A percentile compares a stretch with the other conserved stretches of the same genome.
Conservation (phyloP, 371 early-diverging fungal genomes). For the Mortierella sp. region DNA sequence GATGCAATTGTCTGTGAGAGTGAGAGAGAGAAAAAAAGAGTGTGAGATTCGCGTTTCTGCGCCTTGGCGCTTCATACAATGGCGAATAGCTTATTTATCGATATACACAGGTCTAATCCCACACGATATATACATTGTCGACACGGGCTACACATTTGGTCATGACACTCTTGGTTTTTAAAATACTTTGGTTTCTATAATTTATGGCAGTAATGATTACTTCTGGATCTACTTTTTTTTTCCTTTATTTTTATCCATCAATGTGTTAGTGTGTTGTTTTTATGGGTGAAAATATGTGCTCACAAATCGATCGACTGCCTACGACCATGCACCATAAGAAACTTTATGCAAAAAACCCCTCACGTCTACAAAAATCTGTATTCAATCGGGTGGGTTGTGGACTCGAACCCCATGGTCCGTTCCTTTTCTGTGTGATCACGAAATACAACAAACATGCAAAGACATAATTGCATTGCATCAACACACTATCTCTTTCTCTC, state of each 20-base stretch:
- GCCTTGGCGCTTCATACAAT: conserved; percentile 19
- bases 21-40: neutral
- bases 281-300: neutral
- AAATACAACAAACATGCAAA: conserved; percentile 16
- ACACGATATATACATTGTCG: no score
- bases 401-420: conserved; percentile 21
- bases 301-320: neutral
- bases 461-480: conserved; percentile 24
- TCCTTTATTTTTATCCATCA: no score
- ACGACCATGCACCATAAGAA: neutral
- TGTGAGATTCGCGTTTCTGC: conserved; percentile 6
- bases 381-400: neutral
- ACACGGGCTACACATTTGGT: no score
- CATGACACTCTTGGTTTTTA: neutral
- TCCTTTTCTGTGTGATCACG: conserved; percentile 4
- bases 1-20: neutral
- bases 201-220: no score
- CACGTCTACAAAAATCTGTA: neutral
- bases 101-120: no score
- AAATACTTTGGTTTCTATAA: no score
- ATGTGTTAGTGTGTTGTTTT: no score
- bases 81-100: no score
- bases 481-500: no score
- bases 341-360: conserved; percentile 11
- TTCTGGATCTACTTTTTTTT: no score